A percentile compares a stretch with the other conserved stretches of the same genome.
These are phyloP conservation scores for Daldinia caldariorum DNA, from an alignment of 495 filamentous ascomycete species.

Conservation along the genomic window DNA sequence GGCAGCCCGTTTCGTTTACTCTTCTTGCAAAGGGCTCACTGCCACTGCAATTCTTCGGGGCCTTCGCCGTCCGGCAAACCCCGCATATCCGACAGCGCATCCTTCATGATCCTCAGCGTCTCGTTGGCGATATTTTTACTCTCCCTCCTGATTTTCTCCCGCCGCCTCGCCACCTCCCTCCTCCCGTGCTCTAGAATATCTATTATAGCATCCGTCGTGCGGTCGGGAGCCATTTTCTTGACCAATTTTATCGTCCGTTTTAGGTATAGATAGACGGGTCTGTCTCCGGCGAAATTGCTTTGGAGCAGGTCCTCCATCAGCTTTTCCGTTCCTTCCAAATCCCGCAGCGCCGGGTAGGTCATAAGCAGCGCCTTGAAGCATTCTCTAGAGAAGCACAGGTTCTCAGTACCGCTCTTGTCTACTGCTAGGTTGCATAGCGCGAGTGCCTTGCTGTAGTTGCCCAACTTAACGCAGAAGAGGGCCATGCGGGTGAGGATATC, in stretches of 20 bases:
- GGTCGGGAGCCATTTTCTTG: constrained; percentile 15
- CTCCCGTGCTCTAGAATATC: constrained; percentile 27
- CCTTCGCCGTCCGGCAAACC: not conserved
- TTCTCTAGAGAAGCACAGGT: constrained; percentile 49
- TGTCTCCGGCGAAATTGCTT: constrained; percentile 48
- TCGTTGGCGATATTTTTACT: constrained; percentile 18
- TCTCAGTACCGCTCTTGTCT: constrained; percentile 32
- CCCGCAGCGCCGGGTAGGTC: constrained; percentile 50
- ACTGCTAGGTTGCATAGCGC: constrained; percentile 51
- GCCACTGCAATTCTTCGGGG: not conserved
- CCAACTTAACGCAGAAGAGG: constrained; percentile 43
- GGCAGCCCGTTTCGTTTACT: not conserved
- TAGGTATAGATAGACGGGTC: constrained; percentile 43
- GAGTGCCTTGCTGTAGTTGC: constrained; percentile 49
- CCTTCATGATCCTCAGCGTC: constrained; percentile 33
- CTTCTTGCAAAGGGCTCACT: not conserved
- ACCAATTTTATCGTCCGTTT: constrained; percentile 46
- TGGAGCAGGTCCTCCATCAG: constrained; percentile 44
- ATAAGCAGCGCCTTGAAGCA: constrained; percentile 54
- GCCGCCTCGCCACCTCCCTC: not conserved
- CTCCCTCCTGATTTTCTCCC: constrained; percentile 3
- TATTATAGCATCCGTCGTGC: constrained; percentile 15
- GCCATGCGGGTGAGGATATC: constrained; percentile 54
- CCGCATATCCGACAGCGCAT: constrained; percentile 22
- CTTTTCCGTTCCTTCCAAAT: constrained; percentile 48